phyloP scores from a whole-genome alignment of 768 basidiomycete genomes.

The Favolaschia claudopus region DNA sequence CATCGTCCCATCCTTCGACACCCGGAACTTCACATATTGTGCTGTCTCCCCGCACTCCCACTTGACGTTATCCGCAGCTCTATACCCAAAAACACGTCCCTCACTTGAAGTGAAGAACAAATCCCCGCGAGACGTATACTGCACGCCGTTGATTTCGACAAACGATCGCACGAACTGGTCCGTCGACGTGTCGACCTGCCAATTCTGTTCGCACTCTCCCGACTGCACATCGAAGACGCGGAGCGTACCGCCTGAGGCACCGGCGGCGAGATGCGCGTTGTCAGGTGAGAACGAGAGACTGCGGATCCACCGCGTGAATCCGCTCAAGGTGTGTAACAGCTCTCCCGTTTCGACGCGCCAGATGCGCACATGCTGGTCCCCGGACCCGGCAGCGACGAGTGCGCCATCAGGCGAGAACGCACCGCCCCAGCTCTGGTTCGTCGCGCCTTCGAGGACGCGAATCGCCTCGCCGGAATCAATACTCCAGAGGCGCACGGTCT shows the following conservation, averaged over 20 bases:
- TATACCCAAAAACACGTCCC: conserved; percentile 1
- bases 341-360: conserved; percentile 28
- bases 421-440: conserved; percentile 18
- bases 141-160: neutral
- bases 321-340: conserved; percentile 19
- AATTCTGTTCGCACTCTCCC: neutral
- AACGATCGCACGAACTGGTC: neutral
- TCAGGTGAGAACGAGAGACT: conserved; percentile 22
- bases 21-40: neutral
- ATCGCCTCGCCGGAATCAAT: conserved; percentile 13
- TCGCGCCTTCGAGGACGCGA: conserved; percentile 11
- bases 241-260: neutral
- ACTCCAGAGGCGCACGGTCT: conserved; percentile 29
- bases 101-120: neutral
- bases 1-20: neutral
- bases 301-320: conserved; percentile 16
- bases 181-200: neutral
- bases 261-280: conserved; percentile 13
- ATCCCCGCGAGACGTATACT: neutral
- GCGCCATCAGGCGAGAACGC: conserved; percentile 31
- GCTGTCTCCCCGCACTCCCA: neutral
- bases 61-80: neutral
- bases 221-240: neutral
- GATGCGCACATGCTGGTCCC: conserved; percentile 22
- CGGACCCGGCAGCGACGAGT: conserved; percentile 26